Conservation (phyloP, 257 asterid genomes). For the Galeopsis tetrahit region DNA sequence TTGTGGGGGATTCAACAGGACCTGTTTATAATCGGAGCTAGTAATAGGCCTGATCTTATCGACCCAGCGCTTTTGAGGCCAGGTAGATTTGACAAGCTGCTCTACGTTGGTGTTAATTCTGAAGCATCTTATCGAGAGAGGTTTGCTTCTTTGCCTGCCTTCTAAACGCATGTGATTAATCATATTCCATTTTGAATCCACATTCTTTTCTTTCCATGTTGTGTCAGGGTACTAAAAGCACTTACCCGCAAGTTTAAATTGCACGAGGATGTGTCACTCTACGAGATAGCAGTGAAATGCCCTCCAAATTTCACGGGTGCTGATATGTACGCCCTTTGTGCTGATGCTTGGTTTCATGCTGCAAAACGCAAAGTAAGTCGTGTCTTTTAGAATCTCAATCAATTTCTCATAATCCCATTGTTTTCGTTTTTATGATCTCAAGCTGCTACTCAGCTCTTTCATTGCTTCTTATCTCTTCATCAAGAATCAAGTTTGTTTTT, state of each 20-base stretch:
- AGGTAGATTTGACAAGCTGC: constrained; percentile 98
- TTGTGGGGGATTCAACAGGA: constrained; percentile 52
- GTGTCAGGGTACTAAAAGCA: constrained; percentile 83
- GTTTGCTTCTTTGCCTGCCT: constrained; percentile 38
- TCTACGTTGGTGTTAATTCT: constrained; percentile 93
- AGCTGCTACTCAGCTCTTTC: neutral
- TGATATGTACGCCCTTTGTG: constrained; percentile 95
- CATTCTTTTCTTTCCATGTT: neutral
- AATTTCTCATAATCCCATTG: neutral
- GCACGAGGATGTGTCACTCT: constrained; percentile 76
- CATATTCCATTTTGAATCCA: constrained; percentile 7
- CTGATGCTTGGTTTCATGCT: constrained; percentile 99
- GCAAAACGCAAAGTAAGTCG: constrained; percentile 77
- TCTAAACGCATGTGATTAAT: neutral
- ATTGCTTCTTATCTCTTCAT: neutral
- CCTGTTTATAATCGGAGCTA: constrained; percentile 96
- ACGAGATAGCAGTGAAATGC: constrained; percentile 79
- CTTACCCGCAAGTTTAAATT: constrained; percentile 85
- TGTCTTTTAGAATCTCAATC: neutral
- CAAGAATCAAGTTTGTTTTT: constrained; percentile 10
- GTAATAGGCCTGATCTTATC: constrained; percentile 97
- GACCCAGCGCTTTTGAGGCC: constrained; percentile 97
- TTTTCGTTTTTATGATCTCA: neutral
- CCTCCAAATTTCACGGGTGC: constrained; percentile 98
- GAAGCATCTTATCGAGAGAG: constrained; percentile 96